Base-by-base conservation (phyloP, 495 filamentous ascomycete species). In the Penicilliopsis zonata region DNA sequence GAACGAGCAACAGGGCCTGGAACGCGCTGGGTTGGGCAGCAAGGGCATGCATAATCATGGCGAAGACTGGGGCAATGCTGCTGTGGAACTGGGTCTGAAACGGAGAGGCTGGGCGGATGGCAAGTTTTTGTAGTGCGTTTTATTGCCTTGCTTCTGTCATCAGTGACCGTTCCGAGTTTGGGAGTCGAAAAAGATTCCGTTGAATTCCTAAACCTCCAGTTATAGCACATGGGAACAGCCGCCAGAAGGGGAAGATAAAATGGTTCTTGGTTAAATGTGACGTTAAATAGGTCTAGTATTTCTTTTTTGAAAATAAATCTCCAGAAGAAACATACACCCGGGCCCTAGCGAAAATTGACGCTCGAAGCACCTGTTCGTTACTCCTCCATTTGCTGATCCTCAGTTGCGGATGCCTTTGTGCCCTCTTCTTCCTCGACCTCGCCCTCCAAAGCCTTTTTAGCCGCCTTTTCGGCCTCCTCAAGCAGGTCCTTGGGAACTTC, bases 381-480 rank as follows among this genome's bases (percentile, higher is more conserved):
- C 61, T 85, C 79, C 57, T 84, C 73, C 80, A 84, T 85, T 55
- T 76, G 78, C 42, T 82, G 76, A 18, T 65, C 69, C 17, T 69
- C 62, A 30, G 50, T 56, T 19, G 49, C 50, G 35, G 59, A 58
- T 29, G 40, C 53, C 49, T 67, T 65, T 46, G 65, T 64, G 32
- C 70, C 68, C 21, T 79, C 78, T 22, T 83, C 81, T 13, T 80
- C 75, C 22, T 83, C 79, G 35, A 79, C 82, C 12, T 82, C 80
- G 9, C 69, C 70, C 42, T 78, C 73, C 47, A 86, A 55, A 19
- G 72, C 66, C 19, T 48, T 58, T 68, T 84, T 86, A n/a, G 85
- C 84, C 41, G 77, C 66, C 50, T 69, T 73, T 67, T 95, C 87
- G 9, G 92, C 90, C 63, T 95, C 88, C 49, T 93, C 87, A 13